phyloP scores from a whole-genome alignment of 306 rosid genomes.

The Cicer chorassanicum region DNA sequence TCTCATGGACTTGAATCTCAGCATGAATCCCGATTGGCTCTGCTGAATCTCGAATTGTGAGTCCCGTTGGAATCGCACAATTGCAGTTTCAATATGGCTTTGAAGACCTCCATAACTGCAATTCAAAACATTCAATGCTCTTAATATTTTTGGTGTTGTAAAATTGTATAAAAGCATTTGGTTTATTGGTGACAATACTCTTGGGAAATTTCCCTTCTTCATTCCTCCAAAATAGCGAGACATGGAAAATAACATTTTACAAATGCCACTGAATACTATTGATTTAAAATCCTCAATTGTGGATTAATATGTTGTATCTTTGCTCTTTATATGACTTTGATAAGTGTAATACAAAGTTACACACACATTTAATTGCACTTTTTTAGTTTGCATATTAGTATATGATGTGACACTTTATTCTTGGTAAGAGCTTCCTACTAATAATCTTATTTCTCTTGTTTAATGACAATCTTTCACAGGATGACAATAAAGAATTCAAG shows the following conservation, averaged over 20 bases:
- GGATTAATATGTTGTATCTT: conserved; percentile 31
- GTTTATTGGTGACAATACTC: not conserved
- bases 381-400: conserved; percentile 25
- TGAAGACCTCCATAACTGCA: not conserved
- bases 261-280: conserved; percentile 12
- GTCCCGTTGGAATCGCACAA: not conserved
- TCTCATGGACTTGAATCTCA: not conserved
- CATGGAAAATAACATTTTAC: not conserved
- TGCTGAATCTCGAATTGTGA: not conserved
- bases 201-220: conserved; percentile 15
- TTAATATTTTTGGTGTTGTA: not conserved
- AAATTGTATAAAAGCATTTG: conserved; percentile 8
- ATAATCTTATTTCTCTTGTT: conserved; percentile 32
- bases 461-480: conserved; percentile 48
- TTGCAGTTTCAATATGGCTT: not conserved
- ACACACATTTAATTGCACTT: conserved; percentile 1
- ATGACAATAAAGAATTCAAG: conserved; percentile 50
- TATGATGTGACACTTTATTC: conserved; percentile 24
- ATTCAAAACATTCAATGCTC: not conserved
- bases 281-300: conserved; percentile 5
- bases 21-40: not conserved
- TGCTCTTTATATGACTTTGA: conserved; percentile 24
- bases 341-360: not conserved
- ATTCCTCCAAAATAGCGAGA: conserved; percentile 17
- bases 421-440: conserved; percentile 1